Evolutionary conservation across 2,329 filamentous ascomycete genomes (phyloP).

Genomic region (Alternaria ventricosa): DNA sequence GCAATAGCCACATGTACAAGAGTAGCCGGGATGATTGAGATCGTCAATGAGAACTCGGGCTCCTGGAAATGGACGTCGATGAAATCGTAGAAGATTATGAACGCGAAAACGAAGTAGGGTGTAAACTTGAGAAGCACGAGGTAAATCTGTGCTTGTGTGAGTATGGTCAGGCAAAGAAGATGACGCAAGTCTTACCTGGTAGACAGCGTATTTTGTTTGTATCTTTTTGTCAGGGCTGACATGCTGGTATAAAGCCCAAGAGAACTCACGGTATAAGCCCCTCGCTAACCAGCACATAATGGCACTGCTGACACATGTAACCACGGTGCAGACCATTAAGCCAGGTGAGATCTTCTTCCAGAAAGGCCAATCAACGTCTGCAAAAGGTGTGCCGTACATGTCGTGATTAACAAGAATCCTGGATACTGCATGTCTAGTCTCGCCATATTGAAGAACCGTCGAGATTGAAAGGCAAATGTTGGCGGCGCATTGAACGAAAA

Average conservation of each 20-base stretch:
- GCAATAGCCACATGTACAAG: slow-evolving; percentile 21
- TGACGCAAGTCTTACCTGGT: slow-evolving; percentile 14
- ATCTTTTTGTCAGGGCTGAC: slow-evolving; percentile 19
- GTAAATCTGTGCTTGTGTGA: slow-evolving; percentile 11
- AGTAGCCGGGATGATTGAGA: slow-evolving; percentile 29
- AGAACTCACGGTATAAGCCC: slow-evolving; percentile 19
- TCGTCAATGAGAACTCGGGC: slow-evolving; percentile 32
- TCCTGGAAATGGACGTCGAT: slow-evolving; percentile 28
- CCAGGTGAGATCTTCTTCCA: slow-evolving; percentile 4
- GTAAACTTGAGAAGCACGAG: slow-evolving; percentile 27
- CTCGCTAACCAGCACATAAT: slow-evolving; percentile 3
- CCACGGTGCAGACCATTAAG: slow-evolving; percentile 4
- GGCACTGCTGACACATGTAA: slow-evolving; percentile 6
- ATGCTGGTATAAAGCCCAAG: slow-evolving; percentile 27
- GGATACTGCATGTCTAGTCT: slow-evolving; percentile 4
- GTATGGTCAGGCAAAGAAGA: background rate
- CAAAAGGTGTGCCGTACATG: slow-evolving; percentile 14
- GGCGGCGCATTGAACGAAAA: slow-evolving; percentile 26
- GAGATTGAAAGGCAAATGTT: slow-evolving; percentile 26
- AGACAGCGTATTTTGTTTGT: slow-evolving; percentile 16
- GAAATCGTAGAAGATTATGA: slow-evolving; percentile 29
- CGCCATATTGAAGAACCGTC: slow-evolving; percentile 27
- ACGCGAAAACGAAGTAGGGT: slow-evolving; percentile 27
- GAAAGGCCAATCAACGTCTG: slow-evolving; percentile 18
- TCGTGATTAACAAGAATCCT: background rate